Conservation (phyloP, 2,329 filamentous ascomycete genomes). For the Clonostachys byssicola region DNA sequence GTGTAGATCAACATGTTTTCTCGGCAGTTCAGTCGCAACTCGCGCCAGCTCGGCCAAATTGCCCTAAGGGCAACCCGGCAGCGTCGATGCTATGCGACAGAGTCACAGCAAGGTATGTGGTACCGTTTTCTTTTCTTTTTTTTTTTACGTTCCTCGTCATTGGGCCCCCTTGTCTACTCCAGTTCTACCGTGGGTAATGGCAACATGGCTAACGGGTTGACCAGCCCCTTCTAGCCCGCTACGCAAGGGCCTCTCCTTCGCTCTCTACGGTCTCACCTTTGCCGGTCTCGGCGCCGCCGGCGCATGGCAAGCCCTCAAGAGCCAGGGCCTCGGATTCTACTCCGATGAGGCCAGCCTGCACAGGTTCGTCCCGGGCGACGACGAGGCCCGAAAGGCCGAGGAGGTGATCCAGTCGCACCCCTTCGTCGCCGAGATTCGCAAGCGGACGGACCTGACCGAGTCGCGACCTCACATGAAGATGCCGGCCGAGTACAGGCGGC, state of each 20-base stretch:
- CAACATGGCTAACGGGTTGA: background rate
- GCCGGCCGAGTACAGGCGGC: conserved; percentile 61
- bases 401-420: conserved; percentile 72
- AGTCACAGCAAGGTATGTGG: background rate
- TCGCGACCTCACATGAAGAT: conserved; percentile 86
- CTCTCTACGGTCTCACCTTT: conserved; percentile 21
- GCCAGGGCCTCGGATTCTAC: conserved; percentile 30
- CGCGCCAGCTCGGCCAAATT: background rate
- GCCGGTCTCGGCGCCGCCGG: conserved; percentile 21
- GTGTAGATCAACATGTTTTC: conserved; percentile 1
- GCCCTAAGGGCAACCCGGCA: background rate
- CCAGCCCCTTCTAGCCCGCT: conserved; percentile 3
- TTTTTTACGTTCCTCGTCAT: no score
- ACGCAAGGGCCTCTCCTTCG: conserved; percentile 14
- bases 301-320: conserved; percentile 27
- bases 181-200: no score
- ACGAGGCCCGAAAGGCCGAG: conserved; percentile 58
- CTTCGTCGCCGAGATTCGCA: conserved; percentile 64
- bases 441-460: conserved; percentile 63
- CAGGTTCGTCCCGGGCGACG: conserved; percentile 56
- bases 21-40: conserved; percentile 1
- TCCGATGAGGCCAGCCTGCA: conserved; percentile 68
- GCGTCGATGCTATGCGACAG: conserved; percentile 1
- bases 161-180: no score
- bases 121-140: no score